phyloP scores from a whole-genome alignment of 306 rosid genomes.

The Parietaria judaica region DNA sequence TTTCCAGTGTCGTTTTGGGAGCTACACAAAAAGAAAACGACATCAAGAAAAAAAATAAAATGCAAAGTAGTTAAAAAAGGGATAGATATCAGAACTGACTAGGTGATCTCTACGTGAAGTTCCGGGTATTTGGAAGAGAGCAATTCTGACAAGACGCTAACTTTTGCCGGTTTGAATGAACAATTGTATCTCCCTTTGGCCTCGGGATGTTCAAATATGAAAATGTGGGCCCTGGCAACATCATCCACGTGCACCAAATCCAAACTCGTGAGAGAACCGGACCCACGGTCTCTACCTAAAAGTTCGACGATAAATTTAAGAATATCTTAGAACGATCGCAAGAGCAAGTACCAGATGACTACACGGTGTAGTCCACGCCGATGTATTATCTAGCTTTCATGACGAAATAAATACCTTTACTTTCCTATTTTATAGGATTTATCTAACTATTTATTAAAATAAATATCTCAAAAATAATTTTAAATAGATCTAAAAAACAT shows the following conservation, averaged over 20 bases:
- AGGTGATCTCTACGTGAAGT: conserved; percentile 28
- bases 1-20: no score
- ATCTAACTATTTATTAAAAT: no score
- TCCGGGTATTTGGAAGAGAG: conserved; percentile 39
- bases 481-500: conserved; percentile 8
- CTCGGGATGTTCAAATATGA: conserved; percentile 45
- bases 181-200: conserved; percentile 60
- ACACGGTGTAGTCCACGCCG: no score
- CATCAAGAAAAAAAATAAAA: neutral
- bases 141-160: conserved; percentile 21
- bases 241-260: conserved; percentile 58
- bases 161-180: conserved; percentile 27
- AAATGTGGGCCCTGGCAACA: conserved; percentile 46
- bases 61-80: neutral
- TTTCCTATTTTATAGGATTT: no score
- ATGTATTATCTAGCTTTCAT: no score
- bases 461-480: neutral
- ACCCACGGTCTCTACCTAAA: conserved; percentile 1
- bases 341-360: no score
- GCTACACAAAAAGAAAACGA: neutral
- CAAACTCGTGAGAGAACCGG: neutral
- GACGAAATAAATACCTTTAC: no score
- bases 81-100: conserved; percentile 13
- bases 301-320: no score
- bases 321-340: no score